Evolutionary conservation across 225 moss, liverwort and hornwort species (phyloP).

Genomic region (Ulota crispa): DNA sequence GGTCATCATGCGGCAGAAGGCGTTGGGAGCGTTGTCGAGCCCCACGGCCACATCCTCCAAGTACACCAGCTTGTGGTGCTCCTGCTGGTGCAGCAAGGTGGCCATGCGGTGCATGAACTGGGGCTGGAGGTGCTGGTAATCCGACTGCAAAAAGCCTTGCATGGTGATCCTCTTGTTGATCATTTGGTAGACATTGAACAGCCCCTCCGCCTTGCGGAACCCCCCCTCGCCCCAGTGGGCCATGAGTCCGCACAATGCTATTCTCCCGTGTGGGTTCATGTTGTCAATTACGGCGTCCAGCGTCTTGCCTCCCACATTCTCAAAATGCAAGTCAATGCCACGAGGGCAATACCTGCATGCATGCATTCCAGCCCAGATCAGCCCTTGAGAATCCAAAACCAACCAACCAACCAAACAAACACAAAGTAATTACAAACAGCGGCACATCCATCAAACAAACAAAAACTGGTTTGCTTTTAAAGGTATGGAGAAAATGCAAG

Average conservation of each 20-base stretch:
- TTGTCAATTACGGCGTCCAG: conserved; percentile 49
- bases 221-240: conserved; percentile 16
- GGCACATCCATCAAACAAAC: too few relatives aligned
- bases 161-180: conserved; percentile 41
- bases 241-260: conserved; percentile 49
- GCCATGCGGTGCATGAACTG: conserved; percentile 37
- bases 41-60: conserved; percentile 49
- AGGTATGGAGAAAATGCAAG: too few relatives aligned
- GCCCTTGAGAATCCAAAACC: background rate
- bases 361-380: background rate
- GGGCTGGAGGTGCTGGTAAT: conserved; percentile 34
- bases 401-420: background rate
- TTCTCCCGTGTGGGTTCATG: conserved; percentile 57
- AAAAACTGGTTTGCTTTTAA: too few relatives aligned
- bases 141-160: conserved; percentile 54
- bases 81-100: background rate
- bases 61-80: conserved; percentile 44
- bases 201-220: conserved; percentile 13
- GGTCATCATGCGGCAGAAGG: conserved; percentile 42
- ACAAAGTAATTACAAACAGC: too few relatives aligned
- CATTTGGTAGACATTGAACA: conserved; percentile 33
- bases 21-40: conserved; percentile 46
- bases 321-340: conserved; percentile 65
- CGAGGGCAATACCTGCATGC: conserved; percentile 40
- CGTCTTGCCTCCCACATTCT: conserved; percentile 61